Evolutionary conservation across 2,329 filamentous ascomycete species (phyloP), one percentile per base, ranked within the genome.

Genomic region (Neofusicoccum sp.): DNA sequence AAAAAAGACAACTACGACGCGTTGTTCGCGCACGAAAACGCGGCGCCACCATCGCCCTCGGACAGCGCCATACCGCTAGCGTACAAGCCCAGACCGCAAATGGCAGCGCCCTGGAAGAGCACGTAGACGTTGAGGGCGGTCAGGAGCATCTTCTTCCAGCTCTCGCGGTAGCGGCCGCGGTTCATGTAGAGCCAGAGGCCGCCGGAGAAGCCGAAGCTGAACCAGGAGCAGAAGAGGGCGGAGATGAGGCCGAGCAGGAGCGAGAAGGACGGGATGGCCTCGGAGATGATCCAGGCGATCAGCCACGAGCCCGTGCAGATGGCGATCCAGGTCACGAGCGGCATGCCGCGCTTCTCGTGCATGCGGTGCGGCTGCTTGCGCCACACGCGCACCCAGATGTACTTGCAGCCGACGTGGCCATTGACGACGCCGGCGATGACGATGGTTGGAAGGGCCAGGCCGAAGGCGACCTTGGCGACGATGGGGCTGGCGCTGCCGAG

Each of bases 391-490:
- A 84, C 75, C 67, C 88, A 90, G 61, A 89, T 76, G 67, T 87
- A 87, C 68, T 88, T 89, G 61, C 80, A 80, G 1, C 85, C 85
- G 2, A 90, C 84, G 63, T 87, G 84, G 14, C 83, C 86, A 69
- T 89, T 87, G 63, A 91, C 87, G 5, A 89, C 86, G 58, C 88
- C 88, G 0, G 87, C 86, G 53, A 91, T 84, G 51, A 90, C 78
- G 61, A 90, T 90, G 2, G 88, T 90, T 12, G 87, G 87, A 1
- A 87, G 79, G 0, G 88, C 88, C 62, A 90, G 77, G 20, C 85
- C 87, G 74, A 85, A 90, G 12, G 87, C 86, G 12, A 88, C 76
- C 68, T 89, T 89, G 20, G 82, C 79, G 48, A 90, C 75, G 0
- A 80, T 68, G 1, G 71, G 71, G 3, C 81, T 79, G 7, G 87